A percentile compares a stretch with the other conserved stretches of the same genome.
phyloP scores from a whole-genome alignment of 352 stramenopile genomes.

The Elongisporangium senticosum region DNA sequence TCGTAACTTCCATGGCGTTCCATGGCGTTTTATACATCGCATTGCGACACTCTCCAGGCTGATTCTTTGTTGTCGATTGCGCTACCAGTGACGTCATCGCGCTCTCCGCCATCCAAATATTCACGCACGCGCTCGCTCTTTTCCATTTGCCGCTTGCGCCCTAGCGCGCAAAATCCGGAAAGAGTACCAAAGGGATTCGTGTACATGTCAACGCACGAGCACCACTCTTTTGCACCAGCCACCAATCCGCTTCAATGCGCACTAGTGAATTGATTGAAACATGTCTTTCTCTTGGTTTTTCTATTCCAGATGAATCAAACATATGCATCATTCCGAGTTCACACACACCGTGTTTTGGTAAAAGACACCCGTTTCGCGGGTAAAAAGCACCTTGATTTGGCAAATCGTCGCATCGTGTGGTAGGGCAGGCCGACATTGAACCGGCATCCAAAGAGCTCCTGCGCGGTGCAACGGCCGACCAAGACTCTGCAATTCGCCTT shows the following conservation, averaged over 20 bases:
- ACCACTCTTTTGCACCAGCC: conserved; percentile 43
- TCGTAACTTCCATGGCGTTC: neutral
- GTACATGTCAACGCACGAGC: conserved; percentile 35
- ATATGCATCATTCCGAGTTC: neutral
- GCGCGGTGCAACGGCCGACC: neutral
- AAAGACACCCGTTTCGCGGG: neutral
- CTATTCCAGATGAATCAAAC: conserved; percentile 5
- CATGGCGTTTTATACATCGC: neutral
- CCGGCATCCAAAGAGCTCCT: neutral
- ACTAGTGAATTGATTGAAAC: conserved; percentile 38
- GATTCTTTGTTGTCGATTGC: conserved; percentile 6
- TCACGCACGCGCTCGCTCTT: neutral
- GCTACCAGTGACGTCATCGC: neutral
- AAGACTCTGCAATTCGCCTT: neutral
- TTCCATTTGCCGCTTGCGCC: conserved; percentile 22
- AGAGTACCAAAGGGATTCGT: conserved; percentile 35
- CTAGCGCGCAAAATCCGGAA: conserved; percentile 61
- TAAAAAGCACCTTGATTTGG: neutral
- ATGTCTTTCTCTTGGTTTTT: conserved; percentile 26
- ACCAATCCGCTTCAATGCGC: conserved; percentile 10
- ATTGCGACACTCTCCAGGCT: neutral
- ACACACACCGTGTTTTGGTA: conserved; percentile 9
- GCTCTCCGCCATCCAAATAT: neutral
- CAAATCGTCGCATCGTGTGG: neutral
- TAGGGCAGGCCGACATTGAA: neutral